Conservation (phyloP, 2,329 filamentous ascomycete genomes). For the Monilinia fructicola region DNA sequence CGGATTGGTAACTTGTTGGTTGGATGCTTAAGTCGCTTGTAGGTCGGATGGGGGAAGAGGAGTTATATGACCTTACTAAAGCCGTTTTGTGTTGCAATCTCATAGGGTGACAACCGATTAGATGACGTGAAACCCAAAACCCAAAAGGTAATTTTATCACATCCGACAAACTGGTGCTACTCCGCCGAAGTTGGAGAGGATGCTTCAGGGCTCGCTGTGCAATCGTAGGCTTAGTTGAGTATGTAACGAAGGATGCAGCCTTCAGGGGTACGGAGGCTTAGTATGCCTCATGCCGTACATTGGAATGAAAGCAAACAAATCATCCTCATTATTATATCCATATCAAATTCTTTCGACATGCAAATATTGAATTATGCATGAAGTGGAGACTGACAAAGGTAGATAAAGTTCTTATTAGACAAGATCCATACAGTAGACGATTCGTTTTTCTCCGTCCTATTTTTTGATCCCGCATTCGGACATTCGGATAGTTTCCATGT, state of each 20-base stretch:
- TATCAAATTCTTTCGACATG: background rate
- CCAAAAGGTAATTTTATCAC: background rate
- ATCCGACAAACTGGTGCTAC: slow-evolving; percentile 16
- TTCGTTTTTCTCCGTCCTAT: background rate
- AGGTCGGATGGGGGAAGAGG: background rate
- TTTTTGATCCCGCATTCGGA: slow-evolving; percentile 17
- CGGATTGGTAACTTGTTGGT: background rate
- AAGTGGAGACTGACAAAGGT: slow-evolving; percentile 14
- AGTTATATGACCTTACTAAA: slow-evolving; percentile 18
- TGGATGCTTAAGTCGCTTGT: background rate
- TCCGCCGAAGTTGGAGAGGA: slow-evolving; percentile 21
- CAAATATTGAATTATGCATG: slow-evolving; percentile 1
- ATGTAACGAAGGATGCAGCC: slow-evolving; percentile 19
- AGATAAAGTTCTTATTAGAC: slow-evolving; percentile 5
- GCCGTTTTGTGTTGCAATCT: background rate
- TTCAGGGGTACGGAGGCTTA: slow-evolving; percentile 20
- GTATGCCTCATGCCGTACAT: slow-evolving; percentile 6
- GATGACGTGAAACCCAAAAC: slow-evolving; percentile 19
- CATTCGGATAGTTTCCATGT: background rate
- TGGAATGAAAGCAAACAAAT: background rate
- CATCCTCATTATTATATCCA: slow-evolving; percentile 1
- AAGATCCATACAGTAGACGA: background rate
- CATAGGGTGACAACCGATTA: background rate
- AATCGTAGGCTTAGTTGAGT: slow-evolving; percentile 15
- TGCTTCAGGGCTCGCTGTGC: slow-evolving; percentile 22